phyloP scores from a whole-genome alignment of 768 basidiomycete genomes.

The Russula lepida region DNA sequence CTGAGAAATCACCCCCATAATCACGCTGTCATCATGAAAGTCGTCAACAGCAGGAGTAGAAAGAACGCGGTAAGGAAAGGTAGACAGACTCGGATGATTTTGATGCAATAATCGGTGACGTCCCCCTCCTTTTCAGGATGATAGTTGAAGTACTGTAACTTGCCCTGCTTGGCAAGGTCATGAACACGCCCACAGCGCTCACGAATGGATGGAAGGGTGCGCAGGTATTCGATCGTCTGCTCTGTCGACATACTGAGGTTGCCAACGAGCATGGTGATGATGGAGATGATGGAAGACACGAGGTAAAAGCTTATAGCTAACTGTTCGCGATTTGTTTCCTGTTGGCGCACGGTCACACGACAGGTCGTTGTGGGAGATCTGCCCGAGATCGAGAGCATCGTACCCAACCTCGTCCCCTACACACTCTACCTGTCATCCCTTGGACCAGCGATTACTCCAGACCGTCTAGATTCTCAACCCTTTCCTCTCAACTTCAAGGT shows the following conservation, averaged over 20 bases:
- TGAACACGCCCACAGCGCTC: constrained; percentile 76
- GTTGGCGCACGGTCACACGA: constrained; percentile 7
- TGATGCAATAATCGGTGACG: constrained; percentile 65
- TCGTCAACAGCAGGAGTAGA: neutral
- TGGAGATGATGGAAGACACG: constrained; percentile 6
- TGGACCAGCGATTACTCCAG: neutral
- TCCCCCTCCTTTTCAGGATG: constrained; percentile 64
- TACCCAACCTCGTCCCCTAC: neutral
- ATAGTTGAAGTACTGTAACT: constrained; percentile 81
- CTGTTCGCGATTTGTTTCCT: neutral
- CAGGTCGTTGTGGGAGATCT: neutral
- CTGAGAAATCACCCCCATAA: constrained; percentile 59
- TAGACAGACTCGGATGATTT: constrained; percentile 63
- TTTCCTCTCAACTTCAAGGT: too few species aligned
- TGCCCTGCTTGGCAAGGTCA: constrained; percentile 62
- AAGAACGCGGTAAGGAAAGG: neutral
- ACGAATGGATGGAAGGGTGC: constrained; percentile 83
- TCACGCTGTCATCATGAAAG: constrained; percentile 49
- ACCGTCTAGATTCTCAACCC: neutral
- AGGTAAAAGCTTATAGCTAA: constrained; percentile 17
- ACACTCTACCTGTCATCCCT: neutral
- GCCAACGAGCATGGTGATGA: constrained; percentile 19
- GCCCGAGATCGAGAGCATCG: neutral
- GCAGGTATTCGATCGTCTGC: constrained; percentile 58
- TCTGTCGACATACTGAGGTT: constrained; percentile 13